A percentile compares a stretch with the other conserved stretches of the same genome.
phyloP scores from a whole-genome alignment of 1,139 yeast genomes.

The Candida smagusa region DNA sequence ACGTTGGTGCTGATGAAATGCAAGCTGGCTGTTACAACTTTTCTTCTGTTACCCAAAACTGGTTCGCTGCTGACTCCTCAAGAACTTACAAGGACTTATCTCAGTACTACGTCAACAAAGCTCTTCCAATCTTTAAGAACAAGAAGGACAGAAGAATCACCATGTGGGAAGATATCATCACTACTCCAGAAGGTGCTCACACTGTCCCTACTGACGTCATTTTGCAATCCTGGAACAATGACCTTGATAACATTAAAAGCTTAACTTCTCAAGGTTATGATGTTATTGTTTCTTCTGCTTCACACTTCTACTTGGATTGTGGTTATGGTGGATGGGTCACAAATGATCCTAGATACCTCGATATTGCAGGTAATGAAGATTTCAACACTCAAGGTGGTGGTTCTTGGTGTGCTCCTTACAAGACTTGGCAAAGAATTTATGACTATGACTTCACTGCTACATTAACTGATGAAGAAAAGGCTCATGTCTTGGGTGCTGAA shows the following conservation, averaged over 20 bases:
- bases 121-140: slow-evolving; percentile 33
- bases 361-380: slow-evolving; percentile 18
- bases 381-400: slow-evolving; percentile 37
- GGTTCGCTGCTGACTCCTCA: slow-evolving; percentile 25
- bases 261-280: slow-evolving; percentile 39
- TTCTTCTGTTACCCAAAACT: slow-evolving; percentile 26
- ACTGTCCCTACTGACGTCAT: slow-evolving; percentile 31
- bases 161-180: slow-evolving; percentile 50
- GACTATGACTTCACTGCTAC: slow-evolving; percentile 33
- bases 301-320: slow-evolving; percentile 44
- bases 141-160: slow-evolving; percentile 23
- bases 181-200: slow-evolving; percentile 20
- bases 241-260: slow-evolving; percentile 23
- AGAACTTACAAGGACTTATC: slow-evolving; percentile 30
- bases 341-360: slow-evolving; percentile 37
- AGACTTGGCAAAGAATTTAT: slow-evolving; percentile 49
- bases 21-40: slow-evolving; percentile 35
- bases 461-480: slow-evolving; percentile 30
- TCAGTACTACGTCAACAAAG: slow-evolving; percentile 38
- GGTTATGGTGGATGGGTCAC: slow-evolving; percentile 45
- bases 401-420: slow-evolving; percentile 51
- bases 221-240: slow-evolving; percentile 42
- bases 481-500: slow-evolving; percentile 43
- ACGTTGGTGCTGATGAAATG: slow-evolving; percentile 48
- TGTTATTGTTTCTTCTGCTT: slow-evolving; percentile 38